Percentiles rank a stretch among this genome's conserved stretches.
Conservation (phyloP, 352 stramenopile genomes). For the Phytophthora colocasiae region DNA sequence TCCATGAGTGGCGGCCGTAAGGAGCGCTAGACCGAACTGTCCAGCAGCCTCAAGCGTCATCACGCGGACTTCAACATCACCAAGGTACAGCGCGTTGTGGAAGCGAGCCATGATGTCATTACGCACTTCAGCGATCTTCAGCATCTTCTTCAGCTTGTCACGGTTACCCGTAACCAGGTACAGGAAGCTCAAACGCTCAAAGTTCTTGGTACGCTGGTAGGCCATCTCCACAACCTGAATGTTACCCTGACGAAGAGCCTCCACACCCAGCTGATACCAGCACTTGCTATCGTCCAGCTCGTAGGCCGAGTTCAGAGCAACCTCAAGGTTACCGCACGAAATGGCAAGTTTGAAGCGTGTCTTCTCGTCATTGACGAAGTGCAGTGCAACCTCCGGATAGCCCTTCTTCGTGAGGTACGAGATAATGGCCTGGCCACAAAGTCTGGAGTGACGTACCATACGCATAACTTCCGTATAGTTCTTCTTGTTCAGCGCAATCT, state of each 20-base stretch:
- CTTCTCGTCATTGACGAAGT: constrained; percentile 99
- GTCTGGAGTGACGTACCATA: constrained; percentile 96
- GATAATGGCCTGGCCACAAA: constrained; percentile 99
- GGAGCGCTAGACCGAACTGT: constrained; percentile 96
- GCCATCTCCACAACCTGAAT: constrained; percentile 99
- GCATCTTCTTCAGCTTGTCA: constrained; percentile 99
- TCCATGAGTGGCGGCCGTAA: constrained; percentile 96
- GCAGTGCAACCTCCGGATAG: constrained; percentile 99
- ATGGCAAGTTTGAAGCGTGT: constrained; percentile 98
- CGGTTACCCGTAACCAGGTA: constrained; percentile 99
- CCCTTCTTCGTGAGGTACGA: constrained; percentile 99
- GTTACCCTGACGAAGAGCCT: constrained; percentile 98
- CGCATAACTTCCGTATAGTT: constrained; percentile 99
- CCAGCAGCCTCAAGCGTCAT: constrained; percentile 96
- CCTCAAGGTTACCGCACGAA: constrained; percentile 99
- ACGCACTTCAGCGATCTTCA: constrained; percentile 99
- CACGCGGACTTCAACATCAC: constrained; percentile 96
- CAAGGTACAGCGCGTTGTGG: constrained; percentile 98
- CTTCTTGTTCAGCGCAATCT: constrained; percentile 95
- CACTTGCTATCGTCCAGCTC: constrained; percentile 96
- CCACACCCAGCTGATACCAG: constrained; percentile 97
- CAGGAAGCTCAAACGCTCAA: constrained; percentile 99
- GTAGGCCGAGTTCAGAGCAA: constrained; percentile 97
- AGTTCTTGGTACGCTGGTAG: constrained; percentile 99
- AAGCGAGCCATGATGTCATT: constrained; percentile 99